These are phyloP conservation scores for Russula brevipes DNA, from an alignment of 768 basidiomycete genomes.

Conservation along the genomic window DNA sequence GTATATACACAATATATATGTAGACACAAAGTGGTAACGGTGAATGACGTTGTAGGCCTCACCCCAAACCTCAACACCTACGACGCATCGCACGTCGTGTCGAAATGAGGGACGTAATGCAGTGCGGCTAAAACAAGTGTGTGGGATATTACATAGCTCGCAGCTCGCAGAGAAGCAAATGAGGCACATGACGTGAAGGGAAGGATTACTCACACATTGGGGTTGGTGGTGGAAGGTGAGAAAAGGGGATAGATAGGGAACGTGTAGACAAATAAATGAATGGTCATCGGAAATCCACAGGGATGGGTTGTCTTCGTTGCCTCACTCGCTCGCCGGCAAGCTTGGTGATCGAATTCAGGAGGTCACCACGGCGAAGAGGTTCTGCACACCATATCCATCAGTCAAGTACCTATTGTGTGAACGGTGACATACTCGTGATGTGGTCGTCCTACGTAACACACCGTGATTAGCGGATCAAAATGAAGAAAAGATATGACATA, in stretches of 20 bases:
- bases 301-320: constrained; percentile 15
- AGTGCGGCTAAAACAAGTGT: not conserved
- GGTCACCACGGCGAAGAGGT: constrained; percentile 71
- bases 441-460: constrained; percentile 56
- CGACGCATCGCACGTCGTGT: not conserved
- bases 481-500: constrained; percentile 8
- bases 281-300: constrained; percentile 11
- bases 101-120: not conserved
- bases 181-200: not conserved
- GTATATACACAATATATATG: constrained; percentile 7
- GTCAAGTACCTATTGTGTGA: not conserved
- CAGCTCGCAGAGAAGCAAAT: not conserved
- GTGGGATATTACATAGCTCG: not conserved
- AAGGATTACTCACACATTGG: not conserved
- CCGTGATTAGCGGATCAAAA: constrained; percentile 1
- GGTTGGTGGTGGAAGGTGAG: not conserved
- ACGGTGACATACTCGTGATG: constrained; percentile 61
- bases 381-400: constrained; percentile 39
- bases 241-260: not conserved
- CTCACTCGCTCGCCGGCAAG: constrained; percentile 58
- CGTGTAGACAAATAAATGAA: not conserved
- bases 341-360: constrained; percentile 77
- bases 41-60: not conserved
- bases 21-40: no score
- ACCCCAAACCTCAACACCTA: not conserved